Percentiles rank a stretch among this genome's conserved stretches.
phyloP scores from a whole-genome alignment of 225 moss, liverwort and hornwort species.

The Ulota crispa region DNA sequence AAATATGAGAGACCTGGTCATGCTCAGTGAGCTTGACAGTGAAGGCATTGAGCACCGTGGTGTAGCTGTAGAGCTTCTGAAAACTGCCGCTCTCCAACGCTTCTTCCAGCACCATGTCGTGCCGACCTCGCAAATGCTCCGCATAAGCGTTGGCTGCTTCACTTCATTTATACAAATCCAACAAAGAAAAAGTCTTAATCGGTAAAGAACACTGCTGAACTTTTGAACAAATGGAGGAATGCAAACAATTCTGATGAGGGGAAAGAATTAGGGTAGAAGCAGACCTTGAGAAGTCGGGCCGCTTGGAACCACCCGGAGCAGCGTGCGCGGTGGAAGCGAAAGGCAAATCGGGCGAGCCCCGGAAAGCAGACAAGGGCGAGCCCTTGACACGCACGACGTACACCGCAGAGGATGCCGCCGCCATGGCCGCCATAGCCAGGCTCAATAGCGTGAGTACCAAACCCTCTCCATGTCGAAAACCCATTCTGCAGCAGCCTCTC shows the following conservation, averaged over 20 bases:
- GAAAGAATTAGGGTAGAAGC: background rate
- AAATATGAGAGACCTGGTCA: conserved; percentile 54
- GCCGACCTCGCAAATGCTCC: conserved; percentile 55
- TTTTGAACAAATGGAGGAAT: background rate
- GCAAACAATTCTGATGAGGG: background rate
- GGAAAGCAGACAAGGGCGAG: conserved; percentile 42
- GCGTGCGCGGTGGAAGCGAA: conserved; percentile 32
- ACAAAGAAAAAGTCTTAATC: background rate
- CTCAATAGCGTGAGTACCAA: conserved; percentile 28
- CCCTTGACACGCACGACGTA: conserved; percentile 57
- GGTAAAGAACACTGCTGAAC: background rate
- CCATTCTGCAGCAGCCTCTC: conserved; percentile 18
- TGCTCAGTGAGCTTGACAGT: conserved; percentile 66
- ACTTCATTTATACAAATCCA: conserved; percentile 41
- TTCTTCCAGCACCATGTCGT: conserved; percentile 64
- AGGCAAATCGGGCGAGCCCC: conserved; percentile 32
- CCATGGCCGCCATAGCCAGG: background rate
- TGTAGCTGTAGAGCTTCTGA: conserved; percentile 96
- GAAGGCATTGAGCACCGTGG: conserved; percentile 77
- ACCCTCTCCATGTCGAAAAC: background rate
- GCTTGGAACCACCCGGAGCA: conserved; percentile 20
- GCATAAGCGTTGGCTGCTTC: conserved; percentile 61
- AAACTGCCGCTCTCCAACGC: conserved; percentile 62
- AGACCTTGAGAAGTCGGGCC: conserved; percentile 61
- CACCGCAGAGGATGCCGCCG: conserved; percentile 33